These are phyloP conservation scores for Amphirosellinia nigrospora DNA, from an alignment of 495 filamentous ascomycete species.

Conservation along the genomic window DNA sequence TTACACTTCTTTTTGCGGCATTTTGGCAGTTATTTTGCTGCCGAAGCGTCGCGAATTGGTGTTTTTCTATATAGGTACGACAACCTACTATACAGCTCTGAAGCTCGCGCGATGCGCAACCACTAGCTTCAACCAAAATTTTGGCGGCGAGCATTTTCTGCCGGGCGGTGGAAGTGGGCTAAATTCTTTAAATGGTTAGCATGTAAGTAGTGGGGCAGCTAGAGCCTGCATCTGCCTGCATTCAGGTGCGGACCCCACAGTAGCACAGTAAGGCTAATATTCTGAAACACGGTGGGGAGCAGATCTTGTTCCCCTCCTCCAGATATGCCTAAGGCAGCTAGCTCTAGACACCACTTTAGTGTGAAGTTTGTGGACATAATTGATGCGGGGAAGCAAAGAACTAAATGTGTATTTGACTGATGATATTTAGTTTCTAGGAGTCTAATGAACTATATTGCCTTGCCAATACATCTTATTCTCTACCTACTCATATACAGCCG, in stretches of 20 bases:
- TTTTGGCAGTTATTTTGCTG: slow-evolving; percentile 35
- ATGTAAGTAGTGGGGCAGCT: neutral
- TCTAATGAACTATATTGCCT: neutral
- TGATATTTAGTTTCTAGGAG: neutral
- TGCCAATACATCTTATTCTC: neutral
- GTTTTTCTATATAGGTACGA: slow-evolving; percentile 2
- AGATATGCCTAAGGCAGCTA: no score
- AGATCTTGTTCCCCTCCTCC: neutral
- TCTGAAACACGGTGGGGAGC: neutral
- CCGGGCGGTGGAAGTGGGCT: slow-evolving; percentile 30
- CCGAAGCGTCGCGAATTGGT: slow-evolving; percentile 13
- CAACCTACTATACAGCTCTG: neutral
- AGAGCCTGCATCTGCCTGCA: neutral
- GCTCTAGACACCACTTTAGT: no score
- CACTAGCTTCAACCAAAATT: slow-evolving; percentile 30
- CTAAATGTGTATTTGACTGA: no score
- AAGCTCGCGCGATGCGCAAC: slow-evolving; percentile 14
- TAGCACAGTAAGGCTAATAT: neutral
- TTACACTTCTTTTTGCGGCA: slow-evolving; percentile 67
- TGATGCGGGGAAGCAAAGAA: no score
- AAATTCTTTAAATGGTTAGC: slow-evolving; percentile 17
- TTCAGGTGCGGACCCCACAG: no score
- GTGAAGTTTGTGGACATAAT: no score
- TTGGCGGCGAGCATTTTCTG: slow-evolving; percentile 35
- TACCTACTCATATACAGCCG: neutral